Evolutionary conservation across 768 basidiomycete genomes (phyloP), one percentile per base, ranked within the genome.

Genomic region (Thelephora aurantiotincta): DNA sequence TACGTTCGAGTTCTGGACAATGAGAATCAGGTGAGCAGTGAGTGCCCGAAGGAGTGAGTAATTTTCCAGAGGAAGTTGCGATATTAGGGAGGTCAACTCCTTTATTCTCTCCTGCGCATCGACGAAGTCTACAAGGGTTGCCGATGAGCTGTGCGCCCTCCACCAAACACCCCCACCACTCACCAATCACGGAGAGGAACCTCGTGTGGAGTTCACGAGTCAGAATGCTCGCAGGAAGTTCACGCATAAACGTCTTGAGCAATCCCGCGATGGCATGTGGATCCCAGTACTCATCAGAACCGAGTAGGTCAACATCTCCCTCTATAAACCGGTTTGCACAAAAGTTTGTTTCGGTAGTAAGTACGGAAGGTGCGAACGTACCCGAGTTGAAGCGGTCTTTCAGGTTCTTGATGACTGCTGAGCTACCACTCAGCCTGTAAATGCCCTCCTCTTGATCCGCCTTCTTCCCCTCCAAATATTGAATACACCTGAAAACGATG

Each of bases 371-470:
- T 20, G 33, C 34, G n/a, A 45, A 53, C 80, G 52, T 55, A 90
- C 91, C 90, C 51, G 69, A 61, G 59, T 99, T 97, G 68, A 98
- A 99, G 50, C 81, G 77, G 60, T 98, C 96, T 59, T 84, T 90
- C 38, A 99, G 69, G 45, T 70, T 77, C 68, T 96, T 96, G 69
- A 98, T 92, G 49, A 94, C 91, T 33, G 91, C 86, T 52, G 90
- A 88, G 61, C 89, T 92, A 19, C 93, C 93, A 59, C 86, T 92
- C 50, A 99, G 67, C 50, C 96, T 80, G 66, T 97, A 99, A 50
- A 99, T 94, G 33, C 96, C 96, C 64, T 99, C 96, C 59, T 99
- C 96, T 54, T 87, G 80, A 51, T 97, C 89, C 18, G 96, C 94
- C 61, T 87, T 76, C 68, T 93, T 93, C 16, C 78, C 76, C 67